These are phyloP conservation scores for Myxozyma monticola DNA, from an alignment of 805 yeast species.

Conservation along the genomic window DNA sequence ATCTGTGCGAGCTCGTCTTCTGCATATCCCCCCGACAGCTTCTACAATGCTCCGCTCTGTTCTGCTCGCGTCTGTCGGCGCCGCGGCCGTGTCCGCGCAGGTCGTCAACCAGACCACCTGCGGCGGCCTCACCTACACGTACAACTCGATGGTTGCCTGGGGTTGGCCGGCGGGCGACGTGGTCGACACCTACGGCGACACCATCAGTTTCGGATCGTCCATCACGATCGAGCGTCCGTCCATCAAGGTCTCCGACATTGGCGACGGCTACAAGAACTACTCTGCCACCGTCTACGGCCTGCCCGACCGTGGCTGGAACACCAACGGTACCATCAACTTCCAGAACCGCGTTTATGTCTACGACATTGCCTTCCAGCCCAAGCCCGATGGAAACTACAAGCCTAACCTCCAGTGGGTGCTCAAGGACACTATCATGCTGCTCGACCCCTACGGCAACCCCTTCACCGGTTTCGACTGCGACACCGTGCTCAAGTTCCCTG, in stretches of 20 bases:
- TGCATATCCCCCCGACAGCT: too few relatives aligned
- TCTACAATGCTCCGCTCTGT: too few relatives aligned
- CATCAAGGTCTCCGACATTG: slow-evolving; percentile 10
- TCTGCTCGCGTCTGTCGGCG: too few relatives aligned
- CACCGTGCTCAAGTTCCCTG: slow-evolving; percentile 17
- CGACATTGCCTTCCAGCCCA: slow-evolving; percentile 16
- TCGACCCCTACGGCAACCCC: slow-evolving; percentile 26
- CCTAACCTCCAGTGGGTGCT: slow-evolving; percentile 23
- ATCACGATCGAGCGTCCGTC: slow-evolving; percentile 24
- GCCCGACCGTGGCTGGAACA: slow-evolving; percentile 32
- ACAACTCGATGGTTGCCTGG: slow-evolving; percentile 24
- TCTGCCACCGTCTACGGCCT: slow-evolving; percentile 18
- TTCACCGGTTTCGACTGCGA: slow-evolving; percentile 26
- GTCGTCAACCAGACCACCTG: slow-evolving; percentile 12
- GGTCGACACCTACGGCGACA: slow-evolving; percentile 28
- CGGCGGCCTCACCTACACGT: slow-evolving; percentile 13
- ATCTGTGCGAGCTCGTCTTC: too few relatives aligned
- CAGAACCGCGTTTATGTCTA: slow-evolving; percentile 23
- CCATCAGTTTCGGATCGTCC: slow-evolving; percentile 24
- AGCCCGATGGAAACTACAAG: slow-evolving; percentile 2
- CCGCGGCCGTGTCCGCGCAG: slow-evolving; percentile 2
- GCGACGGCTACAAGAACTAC: slow-evolving; percentile 13
- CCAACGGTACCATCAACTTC: slow-evolving; percentile 25
- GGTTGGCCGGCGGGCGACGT: slow-evolving; percentile 22
- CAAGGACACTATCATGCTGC: slow-evolving; percentile 21